Conservation (phyloP, 306 rosid genomes). For the Medicago lupulina region DNA sequence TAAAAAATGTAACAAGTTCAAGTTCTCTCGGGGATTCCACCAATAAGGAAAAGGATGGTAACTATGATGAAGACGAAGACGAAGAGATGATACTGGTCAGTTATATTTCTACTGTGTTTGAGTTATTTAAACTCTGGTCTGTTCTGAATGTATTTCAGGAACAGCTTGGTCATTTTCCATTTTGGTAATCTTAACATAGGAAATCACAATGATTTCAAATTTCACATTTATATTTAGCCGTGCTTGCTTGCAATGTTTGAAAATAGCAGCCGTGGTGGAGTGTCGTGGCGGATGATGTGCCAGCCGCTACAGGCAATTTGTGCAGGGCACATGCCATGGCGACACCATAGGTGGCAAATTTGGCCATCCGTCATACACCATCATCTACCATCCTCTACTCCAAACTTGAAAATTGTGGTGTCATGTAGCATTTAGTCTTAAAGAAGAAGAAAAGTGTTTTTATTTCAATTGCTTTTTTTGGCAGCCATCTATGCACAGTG, state of each 20-base stretch:
- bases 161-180: background rate
- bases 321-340: background rate
- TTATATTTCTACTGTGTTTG: constrained; percentile 18
- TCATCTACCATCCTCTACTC: background rate
- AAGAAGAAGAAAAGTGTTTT: constrained; percentile 11
- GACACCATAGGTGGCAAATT: background rate
- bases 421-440: constrained; percentile 1
- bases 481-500: constrained; percentile 56
- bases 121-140: constrained; percentile 29
- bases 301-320: background rate
- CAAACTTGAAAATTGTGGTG: constrained; percentile 27
- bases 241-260: constrained; percentile 5
- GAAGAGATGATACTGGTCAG: constrained; percentile 64
- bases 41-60: constrained; percentile 45
- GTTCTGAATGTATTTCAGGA: constrained; percentile 4
- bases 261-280: background rate
- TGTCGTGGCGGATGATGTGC: background rate
- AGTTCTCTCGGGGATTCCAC: constrained; percentile 42
- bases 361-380: background rate
- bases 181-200: constrained; percentile 31
- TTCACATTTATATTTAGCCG: constrained; percentile 1
- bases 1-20: constrained; percentile 47
- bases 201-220: background rate
- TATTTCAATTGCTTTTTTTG: constrained; percentile 1
- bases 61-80: constrained; percentile 55